Base-by-base conservation (phyloP, 2,329 filamentous ascomycete species). In the Ascochyta lentis region DNA sequence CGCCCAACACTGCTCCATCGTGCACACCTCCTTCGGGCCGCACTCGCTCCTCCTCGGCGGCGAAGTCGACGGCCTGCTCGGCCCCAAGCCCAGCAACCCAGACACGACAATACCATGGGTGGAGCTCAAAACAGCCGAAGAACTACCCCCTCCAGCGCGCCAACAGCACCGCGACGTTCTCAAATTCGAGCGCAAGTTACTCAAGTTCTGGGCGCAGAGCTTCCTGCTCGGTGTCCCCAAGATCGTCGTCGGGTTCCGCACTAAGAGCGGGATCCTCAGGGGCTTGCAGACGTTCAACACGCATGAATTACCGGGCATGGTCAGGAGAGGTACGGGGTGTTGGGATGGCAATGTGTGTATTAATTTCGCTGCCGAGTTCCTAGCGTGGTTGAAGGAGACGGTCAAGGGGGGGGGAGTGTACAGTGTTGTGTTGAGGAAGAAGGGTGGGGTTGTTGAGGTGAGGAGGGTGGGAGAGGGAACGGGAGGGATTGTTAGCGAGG, bases 341-440 rank as follows among this genome's bases (percentile, higher is more conserved):
- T 99, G 95, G 95, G 91, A 98, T 77, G 94, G 91, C 16, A 94
- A 97, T 70, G 85, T 90, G 63, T 97, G 93, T 71, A 95, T 98
- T 70, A 96, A 96, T 66, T 97, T 97, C 77, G 87, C 92, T 1
- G 86, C 85, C 1, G 81, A 78, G 0, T 91, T 98, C 65, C 76
- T 98, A 15, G 87, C 88, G 7, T 96, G 91, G 92, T 81, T 86
- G 57, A 83, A 83, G 38, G 81, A 80, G 0, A 85, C 88, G 19
- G 85, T 87, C 7, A 79, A 74, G 7, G 77, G 81, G 16, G 89
- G 91, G 35, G 92, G 91, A 0, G 87, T 96, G 2, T 98, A 92
- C 89, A 85, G 88, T 58, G 91, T 99, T 68, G 80, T 85, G 44
- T 84, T 91, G 55, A 79, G 76, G 49, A 84, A 89, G 49, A 84